Evolutionary conservation across 169 alveolate species (phyloP).

Genomic region (Plasmodium chabaudi): DNA sequence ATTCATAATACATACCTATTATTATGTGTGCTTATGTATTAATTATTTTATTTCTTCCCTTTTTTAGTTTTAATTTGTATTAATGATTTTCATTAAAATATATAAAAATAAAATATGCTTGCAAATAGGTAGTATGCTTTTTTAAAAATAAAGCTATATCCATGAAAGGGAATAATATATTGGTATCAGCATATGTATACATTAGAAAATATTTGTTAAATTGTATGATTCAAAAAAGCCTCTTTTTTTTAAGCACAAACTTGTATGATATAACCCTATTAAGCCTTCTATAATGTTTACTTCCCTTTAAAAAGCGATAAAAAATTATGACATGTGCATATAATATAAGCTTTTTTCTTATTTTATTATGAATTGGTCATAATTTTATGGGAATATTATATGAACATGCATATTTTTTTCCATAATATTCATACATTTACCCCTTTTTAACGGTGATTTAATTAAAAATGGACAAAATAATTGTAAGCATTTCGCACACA

Average conservation of each 20-base stretch:
- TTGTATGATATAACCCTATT: neutral
- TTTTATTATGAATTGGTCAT: slow-evolving; percentile 14
- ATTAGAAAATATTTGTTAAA: neutral
- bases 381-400: neutral
- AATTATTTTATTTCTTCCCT: neutral
- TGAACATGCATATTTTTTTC: too few species aligned
- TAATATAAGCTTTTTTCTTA: slow-evolving; percentile 3
- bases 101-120: neutral
- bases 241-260: neutral
- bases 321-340: neutral
- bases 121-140: too few species aligned
- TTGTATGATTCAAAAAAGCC: neutral
- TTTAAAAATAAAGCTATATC: too few species aligned
- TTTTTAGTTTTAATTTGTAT: too few species aligned
- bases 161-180: neutral
- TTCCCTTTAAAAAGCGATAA: neutral
- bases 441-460: too few species aligned
- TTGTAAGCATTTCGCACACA: too few species aligned
- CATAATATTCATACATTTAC: too few species aligned
- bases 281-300: neutral
- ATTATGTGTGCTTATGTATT: neutral
- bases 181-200: neutral
- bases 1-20: neutral
- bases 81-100: neutral
- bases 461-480: too few species aligned